phyloP scores from a whole-genome alignment of 768 basidiomycete species.

The Amanita phalloides region DNA sequence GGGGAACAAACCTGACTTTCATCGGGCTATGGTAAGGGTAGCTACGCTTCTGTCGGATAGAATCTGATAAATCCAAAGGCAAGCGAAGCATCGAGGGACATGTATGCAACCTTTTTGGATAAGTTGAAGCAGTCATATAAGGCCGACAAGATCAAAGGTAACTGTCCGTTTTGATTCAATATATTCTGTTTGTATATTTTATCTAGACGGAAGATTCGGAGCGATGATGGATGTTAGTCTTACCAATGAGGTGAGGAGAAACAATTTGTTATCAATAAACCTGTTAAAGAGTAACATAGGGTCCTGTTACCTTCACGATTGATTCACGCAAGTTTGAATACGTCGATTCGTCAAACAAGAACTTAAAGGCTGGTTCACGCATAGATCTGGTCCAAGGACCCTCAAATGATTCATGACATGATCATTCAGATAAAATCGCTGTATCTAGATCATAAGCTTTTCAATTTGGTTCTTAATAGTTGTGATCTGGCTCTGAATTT shows the following conservation, averaged over 20 bases:
- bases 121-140: slow-evolving; percentile 57
- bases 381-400: neutral
- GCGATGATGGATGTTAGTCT: slow-evolving; percentile 93
- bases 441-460: slow-evolving; percentile 38
- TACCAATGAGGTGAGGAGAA: slow-evolving; percentile 65
- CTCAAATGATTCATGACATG: neutral
- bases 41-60: neutral
- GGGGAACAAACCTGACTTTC: slow-evolving; percentile 88
- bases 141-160: slow-evolving; percentile 74
- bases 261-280: neutral
- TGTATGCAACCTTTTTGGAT: slow-evolving; percentile 69
- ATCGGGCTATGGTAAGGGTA: slow-evolving; percentile 73
- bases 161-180: slow-evolving; percentile 8
- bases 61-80: slow-evolving; percentile 28
- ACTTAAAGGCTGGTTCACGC: slow-evolving; percentile 1
- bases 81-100: slow-evolving; percentile 48
- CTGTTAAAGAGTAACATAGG: slow-evolving; percentile 27
- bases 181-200: neutral
- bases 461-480: slow-evolving; percentile 79
- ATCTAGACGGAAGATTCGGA: slow-evolving; percentile 81
- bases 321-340: slow-evolving; percentile 78
- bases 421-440: neutral
- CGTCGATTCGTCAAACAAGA: slow-evolving; percentile 18
- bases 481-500: slow-evolving; percentile 82
- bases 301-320: slow-evolving; percentile 77